Evolutionary conservation across 257 asterid genomes (phyloP).

Genomic region (Oldenlandia corymbosa): DNA sequence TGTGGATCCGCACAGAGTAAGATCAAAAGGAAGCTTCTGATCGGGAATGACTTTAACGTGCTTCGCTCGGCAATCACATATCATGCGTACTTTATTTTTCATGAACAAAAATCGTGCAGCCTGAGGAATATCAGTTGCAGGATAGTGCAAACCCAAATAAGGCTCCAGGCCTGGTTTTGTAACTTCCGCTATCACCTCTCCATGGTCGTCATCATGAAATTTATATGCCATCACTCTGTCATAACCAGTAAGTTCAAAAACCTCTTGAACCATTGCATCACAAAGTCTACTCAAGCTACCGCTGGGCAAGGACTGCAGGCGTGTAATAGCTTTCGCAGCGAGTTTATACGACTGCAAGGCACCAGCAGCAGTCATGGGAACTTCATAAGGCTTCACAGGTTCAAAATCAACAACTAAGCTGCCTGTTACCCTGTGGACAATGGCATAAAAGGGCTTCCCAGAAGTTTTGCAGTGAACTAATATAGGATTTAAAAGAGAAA

Average conservation of each 20-base stretch:
- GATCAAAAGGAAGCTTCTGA: conserved; percentile 65
- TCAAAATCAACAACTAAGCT: conserved; percentile 81
- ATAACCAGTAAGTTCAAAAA: conserved; percentile 90
- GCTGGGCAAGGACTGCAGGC: conserved; percentile 84
- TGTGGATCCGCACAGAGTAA: conserved; percentile 85
- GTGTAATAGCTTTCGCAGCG: conserved; percentile 87
- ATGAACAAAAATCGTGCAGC: conserved; percentile 92
- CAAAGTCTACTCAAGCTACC: conserved; percentile 84
- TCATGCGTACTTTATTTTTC: conserved; percentile 96
- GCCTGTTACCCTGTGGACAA: conserved; percentile 85
- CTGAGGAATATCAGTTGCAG: conserved; percentile 96
- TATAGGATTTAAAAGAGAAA: conserved; percentile 75
- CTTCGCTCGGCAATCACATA: conserved; percentile 77
- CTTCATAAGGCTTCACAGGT: conserved; percentile 97
- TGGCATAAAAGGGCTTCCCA: conserved; percentile 94
- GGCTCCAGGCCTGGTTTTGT: conserved; percentile 91
- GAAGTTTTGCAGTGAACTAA: conserved; percentile 90
- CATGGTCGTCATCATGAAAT: conserved; percentile 96
- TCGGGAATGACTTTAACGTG: conserved; percentile 79
- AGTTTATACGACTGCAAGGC: conserved; percentile 93
- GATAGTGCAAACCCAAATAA: conserved; percentile 83
- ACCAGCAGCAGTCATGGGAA: conserved; percentile 97
- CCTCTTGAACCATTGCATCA: conserved; percentile 86
- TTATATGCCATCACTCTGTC: conserved; percentile 90
- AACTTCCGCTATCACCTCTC: conserved; percentile 81